phyloP scores from a whole-genome alignment of 1,284 basidiomycete genomes.

The Coriolopsis trogii region DNA sequence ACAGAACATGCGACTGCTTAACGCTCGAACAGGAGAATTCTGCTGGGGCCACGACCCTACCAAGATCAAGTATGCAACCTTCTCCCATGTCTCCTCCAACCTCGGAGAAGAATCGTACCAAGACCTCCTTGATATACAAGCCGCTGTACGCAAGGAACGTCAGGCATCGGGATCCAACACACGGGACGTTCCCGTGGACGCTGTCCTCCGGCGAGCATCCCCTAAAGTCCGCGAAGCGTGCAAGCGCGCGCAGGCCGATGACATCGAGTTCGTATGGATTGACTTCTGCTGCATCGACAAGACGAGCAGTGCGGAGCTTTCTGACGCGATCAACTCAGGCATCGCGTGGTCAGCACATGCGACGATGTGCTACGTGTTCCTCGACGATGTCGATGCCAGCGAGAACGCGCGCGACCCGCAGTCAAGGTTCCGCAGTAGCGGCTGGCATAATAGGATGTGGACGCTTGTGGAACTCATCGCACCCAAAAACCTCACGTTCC shows the following conservation, averaged over 20 bases:
- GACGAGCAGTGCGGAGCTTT: neutral
- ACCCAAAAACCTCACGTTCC: neutral
- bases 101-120: neutral
- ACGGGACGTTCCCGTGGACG: too few species aligned
- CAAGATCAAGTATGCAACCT: neutral
- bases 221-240: neutral
- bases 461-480: neutral
- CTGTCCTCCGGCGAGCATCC: too few species aligned
- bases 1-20: neutral
- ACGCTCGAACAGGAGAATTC: neutral
- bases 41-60: neutral
- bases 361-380: neutral
- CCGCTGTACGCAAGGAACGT: too few species aligned
- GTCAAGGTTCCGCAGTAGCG: neutral
- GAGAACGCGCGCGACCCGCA: neutral
- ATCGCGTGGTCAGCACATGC: neutral
- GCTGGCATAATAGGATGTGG: neutral
- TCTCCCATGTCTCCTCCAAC: neutral
- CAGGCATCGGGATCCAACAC: too few species aligned
- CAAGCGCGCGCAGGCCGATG: neutral
- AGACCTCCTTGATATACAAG: neutral
- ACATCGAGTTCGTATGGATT: neutral
- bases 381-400: neutral
- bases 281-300: neutral
- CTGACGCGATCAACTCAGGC: neutral